Conservation (phyloP, 192 early-diverging fungal genomes). For the Glomus cerebriforme region DNA sequence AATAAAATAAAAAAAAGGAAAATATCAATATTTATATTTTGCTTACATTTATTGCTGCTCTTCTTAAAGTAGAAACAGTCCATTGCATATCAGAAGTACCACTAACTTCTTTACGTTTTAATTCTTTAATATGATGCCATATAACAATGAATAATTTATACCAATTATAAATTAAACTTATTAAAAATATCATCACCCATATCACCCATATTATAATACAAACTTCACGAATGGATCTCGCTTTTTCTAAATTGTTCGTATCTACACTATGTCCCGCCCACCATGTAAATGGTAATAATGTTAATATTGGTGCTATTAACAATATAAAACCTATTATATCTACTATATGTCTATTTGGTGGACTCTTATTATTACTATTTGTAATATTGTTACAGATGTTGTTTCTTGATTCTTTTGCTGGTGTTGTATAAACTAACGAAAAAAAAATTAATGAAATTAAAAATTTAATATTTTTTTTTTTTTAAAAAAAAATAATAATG, state of each 20-base stretch:
- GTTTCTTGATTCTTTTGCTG: background rate
- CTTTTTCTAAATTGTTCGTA: background rate
- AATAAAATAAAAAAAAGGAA: background rate
- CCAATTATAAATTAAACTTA: background rate
- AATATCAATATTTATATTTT: background rate
- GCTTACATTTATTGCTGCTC: conserved; percentile 2
- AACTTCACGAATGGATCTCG: background rate
- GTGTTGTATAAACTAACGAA: background rate
- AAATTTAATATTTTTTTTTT: background rate
- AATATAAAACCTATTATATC: background rate
- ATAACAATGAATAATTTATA: background rate
- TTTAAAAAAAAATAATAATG: background rate
- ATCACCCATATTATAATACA: background rate
- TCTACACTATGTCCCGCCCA: background rate
- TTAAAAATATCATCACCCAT: background rate
- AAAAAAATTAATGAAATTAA: too few species aligned
- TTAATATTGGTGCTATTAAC: background rate
- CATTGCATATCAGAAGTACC: background rate
- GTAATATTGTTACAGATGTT: background rate
- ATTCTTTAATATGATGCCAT: background rate
- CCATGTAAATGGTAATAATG: conserved; percentile 2
- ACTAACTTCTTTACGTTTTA: background rate
- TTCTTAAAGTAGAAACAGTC: background rate
- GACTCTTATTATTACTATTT: too few species aligned
- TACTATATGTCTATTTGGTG: background rate